Base-by-base conservation (phyloP, 2,329 filamentous ascomycete species). In the Aureobasidium vineae region DNA sequence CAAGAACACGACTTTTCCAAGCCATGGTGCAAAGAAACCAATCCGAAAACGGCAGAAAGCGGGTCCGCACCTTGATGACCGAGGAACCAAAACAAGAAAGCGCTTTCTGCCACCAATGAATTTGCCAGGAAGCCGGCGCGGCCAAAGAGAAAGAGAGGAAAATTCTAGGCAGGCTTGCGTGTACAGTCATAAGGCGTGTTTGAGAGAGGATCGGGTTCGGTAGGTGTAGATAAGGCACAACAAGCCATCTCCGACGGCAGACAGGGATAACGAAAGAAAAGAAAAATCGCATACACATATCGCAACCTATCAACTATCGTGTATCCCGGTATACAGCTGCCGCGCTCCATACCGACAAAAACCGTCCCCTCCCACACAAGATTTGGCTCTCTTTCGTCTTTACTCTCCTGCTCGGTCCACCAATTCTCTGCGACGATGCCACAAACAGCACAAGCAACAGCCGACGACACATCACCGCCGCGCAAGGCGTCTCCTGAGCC, bases 381-480 rank as follows among this genome's bases (percentile, higher is more conserved):
- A 33, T 15, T 19, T 19, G 8, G 26, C 13, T 47, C n/a, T 16
- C n/a, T n/a, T 13, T 28, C 23, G 5, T 15, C 15, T n/a, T 11
- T 1, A 28, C 16, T 21, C 31, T 47, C n/a, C 33, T 21, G 38
- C 5, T 36, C 36, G 41, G 33, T 33, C n/a, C 21, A 49, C n/a
- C 33, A 38, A 4, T 40, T 41, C 23, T 23, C 21, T 41, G 38
- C 28, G 19, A n/a, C 36, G n/a, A 66, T 66, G 63, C 63, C 63
- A 13, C 63, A 66, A 26, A 26, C 36, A 66, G 52, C 52, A 11
- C 50, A 59, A 50, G 63, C 63, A 41, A 23, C 43, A 21, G 63
- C 52, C 11, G 63, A 65, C 38, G 63, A 65, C 38, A n/a, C 41
- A 21, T 45, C 63, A 7, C 40, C 41, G 52, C n/a, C 41, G 33